Percentiles rank a stretch among this genome's conserved stretches.
phyloP scores from a whole-genome alignment of 2,329 filamentous ascomycete species.

The Pyrenochaeta sp. region DNA sequence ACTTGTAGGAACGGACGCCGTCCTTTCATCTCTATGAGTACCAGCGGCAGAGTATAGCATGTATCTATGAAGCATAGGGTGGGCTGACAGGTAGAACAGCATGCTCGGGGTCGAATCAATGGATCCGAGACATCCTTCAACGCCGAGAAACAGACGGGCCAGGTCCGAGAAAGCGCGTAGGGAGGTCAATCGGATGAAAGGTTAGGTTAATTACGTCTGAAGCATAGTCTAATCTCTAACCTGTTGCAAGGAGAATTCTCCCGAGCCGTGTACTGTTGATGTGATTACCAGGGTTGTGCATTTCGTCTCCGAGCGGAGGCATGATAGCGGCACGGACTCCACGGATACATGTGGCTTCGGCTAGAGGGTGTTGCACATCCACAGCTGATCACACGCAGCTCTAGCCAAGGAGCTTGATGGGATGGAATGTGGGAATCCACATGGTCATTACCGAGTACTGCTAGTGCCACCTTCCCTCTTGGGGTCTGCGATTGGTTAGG shows the following conservation, averaged over 20 bases:
- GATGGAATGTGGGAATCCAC: not conserved
- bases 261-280: not conserved
- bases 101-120: not conserved
- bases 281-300: not conserved
- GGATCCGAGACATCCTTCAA: not conserved
- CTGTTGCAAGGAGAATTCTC: not conserved
- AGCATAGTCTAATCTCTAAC: not conserved
- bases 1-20: not conserved
- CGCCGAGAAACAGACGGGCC: not conserved
- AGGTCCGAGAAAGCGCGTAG: not conserved
- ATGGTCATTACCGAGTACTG: not conserved
- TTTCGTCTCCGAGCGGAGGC: not conserved
- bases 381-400: not conserved
- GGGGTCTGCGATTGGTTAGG: not conserved
- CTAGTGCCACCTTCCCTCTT: not conserved
- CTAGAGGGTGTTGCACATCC: not conserved
- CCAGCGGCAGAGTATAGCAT: not conserved
- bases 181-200: not conserved
- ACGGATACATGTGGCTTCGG: not conserved
- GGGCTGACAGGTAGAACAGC: not conserved
- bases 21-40: not conserved
- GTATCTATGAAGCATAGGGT: not conserved
- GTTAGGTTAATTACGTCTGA: not conserved
- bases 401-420: not conserved
- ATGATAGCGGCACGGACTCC: not conserved